These are phyloP conservation scores for Coemansia sp. DNA, from an alignment of 192 early-diverging fungal genomes.

Conservation along the genomic window DNA sequence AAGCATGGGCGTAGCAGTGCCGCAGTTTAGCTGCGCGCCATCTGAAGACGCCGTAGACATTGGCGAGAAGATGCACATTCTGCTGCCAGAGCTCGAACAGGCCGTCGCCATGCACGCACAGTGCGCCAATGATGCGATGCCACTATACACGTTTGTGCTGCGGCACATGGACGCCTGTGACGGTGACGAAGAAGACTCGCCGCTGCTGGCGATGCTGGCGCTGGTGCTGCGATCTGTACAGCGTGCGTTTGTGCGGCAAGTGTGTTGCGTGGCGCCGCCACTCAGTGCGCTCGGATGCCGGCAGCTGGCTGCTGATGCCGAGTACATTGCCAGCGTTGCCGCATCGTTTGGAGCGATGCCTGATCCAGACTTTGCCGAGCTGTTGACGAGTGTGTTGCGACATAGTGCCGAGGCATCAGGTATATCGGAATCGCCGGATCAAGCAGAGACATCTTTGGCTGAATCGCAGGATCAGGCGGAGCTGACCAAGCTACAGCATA, in stretches of 20 bases:
- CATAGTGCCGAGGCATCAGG: background rate
- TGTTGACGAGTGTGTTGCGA: conserved; percentile 6
- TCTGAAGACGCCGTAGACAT: conserved; percentile 51
- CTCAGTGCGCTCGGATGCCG: conserved; percentile 23
- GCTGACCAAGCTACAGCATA: too few relatives aligned
- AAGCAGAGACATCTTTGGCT: too few relatives aligned
- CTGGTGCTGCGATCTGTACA: conserved; percentile 32
- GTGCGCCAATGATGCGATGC: background rate
- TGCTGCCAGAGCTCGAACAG: conserved; percentile 53
- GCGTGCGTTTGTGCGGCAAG: conserved; percentile 15
- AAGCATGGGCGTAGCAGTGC: conserved; percentile 41
- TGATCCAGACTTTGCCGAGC: conserved; percentile 19
- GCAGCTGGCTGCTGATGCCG: conserved; percentile 39
- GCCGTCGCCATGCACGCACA: conserved; percentile 37
- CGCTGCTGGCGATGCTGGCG: conserved; percentile 33
- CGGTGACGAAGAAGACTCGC: background rate
- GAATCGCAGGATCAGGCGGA: too few relatives aligned
- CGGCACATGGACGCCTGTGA: background rate
- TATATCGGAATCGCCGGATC: background rate
- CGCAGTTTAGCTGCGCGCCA: conserved; percentile 46
- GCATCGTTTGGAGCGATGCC: conserved; percentile 19
- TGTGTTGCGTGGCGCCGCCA: conserved; percentile 27
- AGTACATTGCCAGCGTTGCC: conserved; percentile 43
- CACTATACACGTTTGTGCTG: conserved; percentile 20
- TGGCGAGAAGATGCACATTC: conserved; percentile 49